Evolutionary conservation across 768 basidiomycete species (phyloP).

Genomic region (Plicaturopsis crispa): DNA sequence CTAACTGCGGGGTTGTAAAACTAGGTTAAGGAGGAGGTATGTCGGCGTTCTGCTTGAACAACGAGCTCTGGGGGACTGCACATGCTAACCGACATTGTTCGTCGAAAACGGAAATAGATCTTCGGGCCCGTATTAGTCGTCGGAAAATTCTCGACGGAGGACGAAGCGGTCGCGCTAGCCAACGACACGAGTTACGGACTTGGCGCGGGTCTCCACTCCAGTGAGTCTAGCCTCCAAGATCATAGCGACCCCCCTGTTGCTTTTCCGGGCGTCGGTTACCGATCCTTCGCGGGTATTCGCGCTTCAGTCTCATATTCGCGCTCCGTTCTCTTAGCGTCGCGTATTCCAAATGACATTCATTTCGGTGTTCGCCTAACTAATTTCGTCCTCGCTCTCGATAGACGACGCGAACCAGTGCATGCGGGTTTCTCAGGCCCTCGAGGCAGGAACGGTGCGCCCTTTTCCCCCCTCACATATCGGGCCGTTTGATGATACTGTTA

Average conservation of each 20-base stretch:
- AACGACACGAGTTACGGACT: conserved; percentile 90
- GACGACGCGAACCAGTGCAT: conserved; percentile 85
- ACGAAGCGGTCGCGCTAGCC: conserved; percentile 76
- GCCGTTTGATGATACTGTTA: not conserved
- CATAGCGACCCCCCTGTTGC: conserved; percentile 1
- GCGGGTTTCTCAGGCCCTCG: conserved; percentile 77
- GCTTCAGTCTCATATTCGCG: too few species aligned
- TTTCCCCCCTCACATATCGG: conserved; percentile 2
- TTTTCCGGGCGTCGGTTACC: too few species aligned
- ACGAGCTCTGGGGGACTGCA: not conserved
- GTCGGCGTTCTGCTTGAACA: conserved; percentile 3
- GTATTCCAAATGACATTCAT: conserved; percentile 1
- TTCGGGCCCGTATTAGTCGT: conserved; percentile 92
- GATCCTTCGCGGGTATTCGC: too few species aligned
- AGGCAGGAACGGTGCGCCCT: conserved; percentile 76
- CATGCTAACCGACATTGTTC: too few species aligned
- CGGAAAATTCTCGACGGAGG: conserved; percentile 78
- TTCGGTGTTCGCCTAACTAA: conserved; percentile 7
- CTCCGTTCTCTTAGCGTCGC: conserved; percentile 1
- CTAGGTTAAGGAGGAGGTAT: conserved; percentile 67
- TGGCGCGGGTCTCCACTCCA: conserved; percentile 86
- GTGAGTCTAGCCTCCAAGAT: too few species aligned
- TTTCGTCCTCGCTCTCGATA: conserved; percentile 18
- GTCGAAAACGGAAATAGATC: conserved; percentile 58
- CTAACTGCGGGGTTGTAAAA: too few species aligned